phyloP scores from a whole-genome alignment of 345 rosid species.

The Syzygium grande region DNA sequence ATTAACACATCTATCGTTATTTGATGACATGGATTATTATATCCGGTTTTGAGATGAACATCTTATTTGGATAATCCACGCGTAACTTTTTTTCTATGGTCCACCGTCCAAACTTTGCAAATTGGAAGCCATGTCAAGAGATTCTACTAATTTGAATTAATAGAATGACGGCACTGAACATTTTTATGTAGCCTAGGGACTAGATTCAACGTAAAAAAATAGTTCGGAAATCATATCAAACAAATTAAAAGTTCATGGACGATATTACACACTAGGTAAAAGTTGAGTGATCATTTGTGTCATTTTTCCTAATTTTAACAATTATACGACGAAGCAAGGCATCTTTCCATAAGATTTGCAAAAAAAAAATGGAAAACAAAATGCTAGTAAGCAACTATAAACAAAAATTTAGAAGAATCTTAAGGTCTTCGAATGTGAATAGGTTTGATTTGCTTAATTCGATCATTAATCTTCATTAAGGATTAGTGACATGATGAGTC shows the following conservation, averaged over 20 bases:
- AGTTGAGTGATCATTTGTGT: not conserved
- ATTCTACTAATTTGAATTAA: not conserved
- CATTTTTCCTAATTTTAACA: not conserved
- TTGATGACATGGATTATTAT: not conserved
- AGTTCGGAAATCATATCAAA: accelerated
- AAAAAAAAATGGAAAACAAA: not conserved
- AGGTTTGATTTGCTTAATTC: not conserved
- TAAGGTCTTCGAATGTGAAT: not conserved
- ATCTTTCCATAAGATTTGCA: not conserved
- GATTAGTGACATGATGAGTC: not conserved
- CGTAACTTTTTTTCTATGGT: too few relatives aligned
- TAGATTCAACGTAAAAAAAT: not conserved
- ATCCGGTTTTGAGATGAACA: too few relatives aligned
- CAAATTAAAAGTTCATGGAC: not conserved
- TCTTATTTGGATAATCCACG: too few relatives aligned
- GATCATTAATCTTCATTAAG: not conserved
- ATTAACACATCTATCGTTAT: not conserved
- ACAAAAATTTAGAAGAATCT: not conserved
- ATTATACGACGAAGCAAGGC: not conserved
- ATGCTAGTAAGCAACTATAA: not conserved
- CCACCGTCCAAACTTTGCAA: not conserved
- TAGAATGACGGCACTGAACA: accelerated
- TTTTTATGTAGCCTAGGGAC: not conserved
- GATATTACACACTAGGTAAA: not conserved
- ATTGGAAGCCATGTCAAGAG: not conserved